Base-by-base conservation (phyloP, 2,329 filamentous ascomycete species). In the Neopestalotiopsis sp. region DNA sequence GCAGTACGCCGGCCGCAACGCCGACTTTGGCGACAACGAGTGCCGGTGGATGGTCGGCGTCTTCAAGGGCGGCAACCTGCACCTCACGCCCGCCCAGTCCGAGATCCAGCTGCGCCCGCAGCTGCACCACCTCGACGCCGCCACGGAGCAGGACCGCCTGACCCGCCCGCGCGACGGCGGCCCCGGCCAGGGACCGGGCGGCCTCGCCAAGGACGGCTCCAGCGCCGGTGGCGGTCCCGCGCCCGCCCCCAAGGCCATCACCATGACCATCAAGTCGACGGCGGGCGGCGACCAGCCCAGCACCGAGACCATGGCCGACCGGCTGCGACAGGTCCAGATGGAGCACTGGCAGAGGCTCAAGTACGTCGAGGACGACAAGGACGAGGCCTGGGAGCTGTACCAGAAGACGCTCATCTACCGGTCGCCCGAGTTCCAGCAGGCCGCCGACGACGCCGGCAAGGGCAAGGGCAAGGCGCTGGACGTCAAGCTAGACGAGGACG, bases 81-180 rank as follows among this genome's bases (percentile, higher is more conserved):
- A 98, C 81, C 89, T 98, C 53, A 97, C 94, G 0, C 93, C 92
- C 30, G 89, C 97, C 61, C 90, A 91, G 56, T 92, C 93, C 2
- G 89, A 97, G 59, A 92, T 97, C 57, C 94, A 97, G 78, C 90
- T 99, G 76, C 92, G 95, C 4, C 94, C 96, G 0, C 94, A 98
- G 76, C 92, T 97, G 70, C 94, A 97, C 81, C 94, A 98, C 81
- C 87, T 98, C 73, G 96, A 98, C 81, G 95, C 96, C 3, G 82
- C 90, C 61, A 86, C 91, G 61, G 94, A 98, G 75, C 87, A 93
- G 68, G 89, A 92, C 45, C 88, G 88, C 58, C 84, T 85, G 57
- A 74, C 75, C n/a, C 77, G 81, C 14, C 76, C 79, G 13, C 79
- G 80, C 63, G 80, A 82, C 45, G 76, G 82, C 45, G 76, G 82